Evolutionary conservation across 1,284 basidiomycete species (phyloP), one percentile per base, ranked within the genome.

Genomic region (Vanrija humicola): DNA sequence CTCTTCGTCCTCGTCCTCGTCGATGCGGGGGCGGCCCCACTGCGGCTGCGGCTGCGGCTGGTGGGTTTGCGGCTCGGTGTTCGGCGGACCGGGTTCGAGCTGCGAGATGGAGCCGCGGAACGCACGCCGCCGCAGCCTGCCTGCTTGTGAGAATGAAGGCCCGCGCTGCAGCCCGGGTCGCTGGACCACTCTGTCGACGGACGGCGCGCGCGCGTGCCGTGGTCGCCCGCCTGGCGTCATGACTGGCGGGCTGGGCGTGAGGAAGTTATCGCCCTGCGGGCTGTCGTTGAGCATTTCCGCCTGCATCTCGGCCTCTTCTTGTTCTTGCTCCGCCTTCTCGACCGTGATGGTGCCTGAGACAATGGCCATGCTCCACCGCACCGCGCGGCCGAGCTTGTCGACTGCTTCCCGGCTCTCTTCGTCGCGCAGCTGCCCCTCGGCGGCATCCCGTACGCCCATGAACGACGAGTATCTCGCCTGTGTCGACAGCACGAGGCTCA

Each of bases 401-500:
- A 75, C 69, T 40, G 59, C 60, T 28, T 66, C 63, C 26, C 70
- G 56, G 14, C 70, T 67, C 48, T 72, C 70, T 26, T 65, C 64
- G 55, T 75, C 70, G 16, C 62, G 49, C 3, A 51, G 28, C 19
- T 61, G 60, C 18, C 56, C 55, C 18, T 64, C 56, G 14, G 28
- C 44, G 5, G 46, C 54, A 6, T 50, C 50, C 3, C 56, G 42
- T 1, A 57, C 45, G 3, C 69, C 62, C 53, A 71, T 66, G 60
- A 75, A 76, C 16, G 66, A 56, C 5, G 71, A 70, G 46, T 68
- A 70, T 34, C 63, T 58, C 10, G 73, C 71, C 61, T 77, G 75
- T 3, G 75, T 77, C 3, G 70, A 67, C n/a, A 77, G 61, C 10
- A 78, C 70, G 25, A 78, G 65, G 5, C 64, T 63, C 74, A 77